These are phyloP conservation scores for Phytopythium aichiense DNA, from an alignment of 352 stramenopile species.

Conservation along the genomic window DNA sequence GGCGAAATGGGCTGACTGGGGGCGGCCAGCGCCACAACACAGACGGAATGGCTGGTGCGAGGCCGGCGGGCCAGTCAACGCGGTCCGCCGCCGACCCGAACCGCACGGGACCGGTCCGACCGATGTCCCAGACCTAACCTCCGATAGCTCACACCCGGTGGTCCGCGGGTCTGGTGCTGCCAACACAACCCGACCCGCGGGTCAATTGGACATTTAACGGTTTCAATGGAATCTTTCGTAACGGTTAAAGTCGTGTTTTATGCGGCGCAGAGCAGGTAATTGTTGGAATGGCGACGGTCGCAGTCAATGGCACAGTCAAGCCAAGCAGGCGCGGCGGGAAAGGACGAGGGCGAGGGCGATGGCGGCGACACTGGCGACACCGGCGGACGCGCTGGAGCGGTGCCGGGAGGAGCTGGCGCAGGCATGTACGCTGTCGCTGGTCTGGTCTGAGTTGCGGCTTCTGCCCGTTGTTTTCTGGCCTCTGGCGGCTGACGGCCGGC, in stretches of 20 bases:
- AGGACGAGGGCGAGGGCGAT: background rate
- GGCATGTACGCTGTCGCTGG: conserved; percentile 3
- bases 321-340: too few species aligned
- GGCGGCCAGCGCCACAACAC: conserved; percentile 13
- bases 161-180: too few species aligned
- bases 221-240: too few species aligned
- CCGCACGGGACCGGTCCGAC: conserved; percentile 22
- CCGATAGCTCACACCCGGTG: too few species aligned
- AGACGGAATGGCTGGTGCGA: conserved; percentile 56
- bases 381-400: conserved; percentile 1
- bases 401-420: conserved; percentile 4
- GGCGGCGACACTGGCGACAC: background rate
- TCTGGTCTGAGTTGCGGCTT: background rate
- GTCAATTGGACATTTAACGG: too few species aligned
- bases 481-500: too few species aligned
- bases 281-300: background rate
- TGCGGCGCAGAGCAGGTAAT: too few species aligned
- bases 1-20: conserved; percentile 65
- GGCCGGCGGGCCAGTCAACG: conserved; percentile 21
- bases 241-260: too few species aligned
- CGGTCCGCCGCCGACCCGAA: conserved; percentile 3
- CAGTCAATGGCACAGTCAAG: too few species aligned
- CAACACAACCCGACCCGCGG: too few species aligned
- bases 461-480: background rate
- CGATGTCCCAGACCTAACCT: background rate